Evolutionary conservation across 2,329 filamentous ascomycete genomes (phyloP).

Genomic region (Colletotrichum chrysophilum): DNA sequence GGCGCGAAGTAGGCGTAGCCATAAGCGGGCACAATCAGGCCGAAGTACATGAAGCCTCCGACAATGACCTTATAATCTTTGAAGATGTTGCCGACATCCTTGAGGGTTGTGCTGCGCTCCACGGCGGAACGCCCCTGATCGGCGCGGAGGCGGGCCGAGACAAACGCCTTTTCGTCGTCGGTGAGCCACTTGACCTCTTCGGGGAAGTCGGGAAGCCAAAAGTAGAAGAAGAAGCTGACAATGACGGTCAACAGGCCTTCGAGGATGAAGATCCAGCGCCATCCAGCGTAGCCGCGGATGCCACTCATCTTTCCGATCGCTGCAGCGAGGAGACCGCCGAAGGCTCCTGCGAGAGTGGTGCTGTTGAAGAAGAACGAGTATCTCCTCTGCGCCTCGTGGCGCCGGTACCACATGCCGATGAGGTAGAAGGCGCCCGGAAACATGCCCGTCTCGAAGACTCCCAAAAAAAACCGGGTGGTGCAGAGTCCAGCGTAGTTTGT

Average conservation of each 20-base stretch:
- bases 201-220: conserved; percentile 75
- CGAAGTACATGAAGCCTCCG: conserved; percentile 83
- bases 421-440: conserved; percentile 64
- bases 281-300: conserved; percentile 70
- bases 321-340: conserved; percentile 32
- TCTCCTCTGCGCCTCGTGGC: conserved; percentile 86
- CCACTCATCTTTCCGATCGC: conserved; percentile 75
- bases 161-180: conserved; percentile 70
- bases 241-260: conserved; percentile 71
- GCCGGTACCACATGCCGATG: conserved; percentile 88
- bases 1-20: conserved; percentile 81
- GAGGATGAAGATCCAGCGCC: conserved; percentile 86
- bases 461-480: conserved; percentile 84
- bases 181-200: conserved; percentile 76
- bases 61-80: conserved; percentile 77
- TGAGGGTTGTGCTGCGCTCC: conserved; percentile 63
- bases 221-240: conserved; percentile 68
- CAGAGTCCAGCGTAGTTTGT: conserved; percentile 79
- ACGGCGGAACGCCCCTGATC: conserved; percentile 73
- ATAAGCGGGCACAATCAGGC: conserved; percentile 78
- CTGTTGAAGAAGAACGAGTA: conserved; percentile 94
- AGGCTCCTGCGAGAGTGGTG: conserved; percentile 56
- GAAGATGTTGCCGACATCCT: conserved; percentile 68
- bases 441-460: conserved; percentile 77
- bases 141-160: conserved; percentile 68